A percentile compares a stretch with the other conserved stretches of the same genome.
These are phyloP conservation scores for Myriangium duriaei DNA, from an alignment of 2,329 filamentous ascomycete genomes.

Conservation along the genomic window DNA sequence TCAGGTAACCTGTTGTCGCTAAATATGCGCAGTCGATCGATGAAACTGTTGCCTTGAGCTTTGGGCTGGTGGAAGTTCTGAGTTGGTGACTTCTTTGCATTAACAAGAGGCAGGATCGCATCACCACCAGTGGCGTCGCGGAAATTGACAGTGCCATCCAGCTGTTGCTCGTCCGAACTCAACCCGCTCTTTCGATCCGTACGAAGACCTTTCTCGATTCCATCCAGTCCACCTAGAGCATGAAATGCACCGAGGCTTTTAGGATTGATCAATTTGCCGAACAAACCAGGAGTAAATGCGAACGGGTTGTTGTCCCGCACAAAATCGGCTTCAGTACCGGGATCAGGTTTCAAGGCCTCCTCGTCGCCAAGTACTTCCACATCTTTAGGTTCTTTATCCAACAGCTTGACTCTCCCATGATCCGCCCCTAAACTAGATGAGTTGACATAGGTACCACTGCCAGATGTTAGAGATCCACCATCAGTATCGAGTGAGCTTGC, in stretches of 20 bases:
- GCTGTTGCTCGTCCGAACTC: conserved; percentile 52
- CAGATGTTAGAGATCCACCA: conserved; percentile 40
- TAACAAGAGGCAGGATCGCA: conserved; percentile 7
- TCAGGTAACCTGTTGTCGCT: conserved; percentile 58
- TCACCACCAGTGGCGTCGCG: conserved; percentile 41
- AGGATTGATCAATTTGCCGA: conserved; percentile 70
- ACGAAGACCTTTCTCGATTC: conserved; percentile 60
- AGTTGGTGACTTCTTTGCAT: conserved; percentile 14
- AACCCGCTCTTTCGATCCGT: conserved; percentile 54
- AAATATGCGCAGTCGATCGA: conserved; percentile 58
- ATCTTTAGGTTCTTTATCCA: conserved; percentile 26
- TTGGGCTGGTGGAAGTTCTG: conserved; percentile 13
- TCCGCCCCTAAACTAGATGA: conserved; percentile 27
- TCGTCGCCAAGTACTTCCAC: conserved; percentile 48
- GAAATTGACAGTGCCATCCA: conserved; percentile 56
- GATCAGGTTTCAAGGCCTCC: conserved; percentile 63
- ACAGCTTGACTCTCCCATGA: conserved; percentile 17
- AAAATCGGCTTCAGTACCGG: conserved; percentile 64
- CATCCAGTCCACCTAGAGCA: conserved; percentile 58
- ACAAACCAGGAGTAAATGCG: conserved; percentile 68
- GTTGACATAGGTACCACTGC: conserved; percentile 49
- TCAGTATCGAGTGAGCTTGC: conserved; percentile 56
- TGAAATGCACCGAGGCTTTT: conserved; percentile 66
- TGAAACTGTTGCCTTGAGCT: conserved; percentile 29
- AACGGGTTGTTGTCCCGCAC: conserved; percentile 67